These are phyloP conservation scores for Termitomyces sp. DNA, from an alignment of 768 basidiomycete genomes.

Conservation along the genomic window DNA sequence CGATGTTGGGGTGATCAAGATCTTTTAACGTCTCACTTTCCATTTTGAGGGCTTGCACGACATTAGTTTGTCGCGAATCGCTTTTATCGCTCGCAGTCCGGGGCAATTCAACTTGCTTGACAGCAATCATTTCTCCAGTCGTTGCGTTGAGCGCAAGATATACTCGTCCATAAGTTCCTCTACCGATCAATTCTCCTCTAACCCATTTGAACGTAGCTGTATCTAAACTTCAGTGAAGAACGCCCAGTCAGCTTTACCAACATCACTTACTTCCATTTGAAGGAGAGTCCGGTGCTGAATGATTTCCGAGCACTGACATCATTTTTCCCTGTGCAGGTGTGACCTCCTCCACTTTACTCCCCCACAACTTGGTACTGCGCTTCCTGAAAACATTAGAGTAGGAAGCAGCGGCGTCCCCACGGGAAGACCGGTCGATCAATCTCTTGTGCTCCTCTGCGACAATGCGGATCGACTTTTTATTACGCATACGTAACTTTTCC, in stretches of 20 bases:
- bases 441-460: conserved; percentile 88
- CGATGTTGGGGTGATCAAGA: conserved; percentile 94
- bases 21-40: conserved; percentile 97
- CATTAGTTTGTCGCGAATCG: conserved; percentile 75
- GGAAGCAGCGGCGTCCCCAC: conserved; percentile 43
- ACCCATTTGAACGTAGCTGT: conserved; percentile 96
- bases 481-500: conserved; percentile 42
- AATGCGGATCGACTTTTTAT: conserved; percentile 89
- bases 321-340: conserved; percentile 63
- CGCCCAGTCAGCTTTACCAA: conserved; percentile 2
- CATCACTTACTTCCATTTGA: conserved; percentile 59
- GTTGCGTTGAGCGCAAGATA: conserved; percentile 95
- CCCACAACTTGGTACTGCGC: conserved; percentile 95
- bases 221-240: conserved; percentile 16
- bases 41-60: conserved; percentile 88
- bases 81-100: conserved; percentile 87
- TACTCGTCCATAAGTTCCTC: conserved; percentile 94
- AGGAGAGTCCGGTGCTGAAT: conserved; percentile 51
- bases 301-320: conserved; percentile 30
- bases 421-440: conserved; percentile 64
- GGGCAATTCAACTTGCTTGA: conserved; percentile 97
- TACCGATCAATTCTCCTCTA: conserved; percentile 94
- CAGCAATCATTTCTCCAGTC: conserved; percentile 98
- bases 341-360: conserved; percentile 88
- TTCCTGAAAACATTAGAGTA: conserved; percentile 56